These are phyloP conservation scores for Nicotiana otophora DNA, from an alignment of 257 asterid species.

Conservation along the genomic window DNA sequence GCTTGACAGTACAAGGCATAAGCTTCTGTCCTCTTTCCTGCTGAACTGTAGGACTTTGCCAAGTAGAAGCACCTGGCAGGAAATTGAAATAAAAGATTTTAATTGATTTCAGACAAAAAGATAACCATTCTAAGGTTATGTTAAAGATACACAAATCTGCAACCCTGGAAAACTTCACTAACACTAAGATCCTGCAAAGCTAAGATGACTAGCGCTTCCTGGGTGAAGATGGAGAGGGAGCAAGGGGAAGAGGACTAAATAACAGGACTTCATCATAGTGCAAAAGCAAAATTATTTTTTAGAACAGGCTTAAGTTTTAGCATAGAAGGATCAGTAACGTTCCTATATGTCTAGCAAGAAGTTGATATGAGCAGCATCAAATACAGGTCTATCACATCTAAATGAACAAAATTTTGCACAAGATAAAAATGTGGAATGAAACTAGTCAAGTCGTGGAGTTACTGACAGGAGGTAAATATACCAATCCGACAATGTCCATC, in stretches of 20 bases:
- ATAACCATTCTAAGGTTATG: not conserved
- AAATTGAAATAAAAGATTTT: constrained; percentile 17
- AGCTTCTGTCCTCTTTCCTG: constrained; percentile 93
- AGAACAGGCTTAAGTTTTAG: not conserved
- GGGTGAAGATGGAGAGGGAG: not conserved
- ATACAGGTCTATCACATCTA: not conserved
- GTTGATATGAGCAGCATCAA: not conserved
- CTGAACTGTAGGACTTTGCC: constrained; percentile 89
- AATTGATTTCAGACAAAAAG: constrained; percentile 5
- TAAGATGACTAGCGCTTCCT: not conserved
- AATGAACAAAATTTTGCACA: not conserved
- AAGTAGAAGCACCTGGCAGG: constrained; percentile 85
- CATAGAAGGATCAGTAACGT: not conserved
- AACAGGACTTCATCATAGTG: not conserved
- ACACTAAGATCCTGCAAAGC: not conserved
- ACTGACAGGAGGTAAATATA: not conserved
- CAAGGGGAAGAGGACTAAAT: not conserved
- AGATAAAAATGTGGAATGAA: not conserved
- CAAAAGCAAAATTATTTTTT: not conserved
- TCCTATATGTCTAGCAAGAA: not conserved
- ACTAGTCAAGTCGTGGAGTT: not conserved
- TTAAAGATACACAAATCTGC: not conserved
- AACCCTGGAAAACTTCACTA: not conserved
- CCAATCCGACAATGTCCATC: not conserved
- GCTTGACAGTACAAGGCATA: constrained; percentile 70